These are phyloP conservation scores for Pichia californica DNA, from an alignment of 805 yeast genomes.

Conservation along the genomic window DNA sequence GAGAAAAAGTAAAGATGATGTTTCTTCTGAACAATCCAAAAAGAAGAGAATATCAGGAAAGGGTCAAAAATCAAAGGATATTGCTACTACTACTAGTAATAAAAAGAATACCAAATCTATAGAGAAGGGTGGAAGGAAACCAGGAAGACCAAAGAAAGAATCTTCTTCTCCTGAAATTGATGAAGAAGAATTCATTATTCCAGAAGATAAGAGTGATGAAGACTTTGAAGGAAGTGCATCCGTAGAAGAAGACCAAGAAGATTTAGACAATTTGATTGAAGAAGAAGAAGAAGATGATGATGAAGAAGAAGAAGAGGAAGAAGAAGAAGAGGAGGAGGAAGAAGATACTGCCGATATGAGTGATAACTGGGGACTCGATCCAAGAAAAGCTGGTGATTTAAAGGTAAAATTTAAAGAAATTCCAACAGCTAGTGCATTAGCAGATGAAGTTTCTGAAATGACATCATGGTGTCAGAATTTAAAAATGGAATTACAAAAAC, in stretches of 20 bases:
- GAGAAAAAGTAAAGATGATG: constrained; percentile 15
- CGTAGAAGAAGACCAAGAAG: constrained; percentile 3
- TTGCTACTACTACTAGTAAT: too few relatives aligned
- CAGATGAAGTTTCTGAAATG: constrained; percentile 18
- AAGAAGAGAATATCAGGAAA: too few relatives aligned
- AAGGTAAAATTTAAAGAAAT: constrained; percentile 14
- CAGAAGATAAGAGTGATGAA: constrained; percentile 12
- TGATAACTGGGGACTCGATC: constrained; percentile 23
- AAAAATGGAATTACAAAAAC: constrained; percentile 21
- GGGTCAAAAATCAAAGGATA: constrained; percentile 7
- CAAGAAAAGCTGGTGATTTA: constrained; percentile 15
- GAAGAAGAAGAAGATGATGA: constrained; percentile 8
- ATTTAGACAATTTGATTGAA: constrained; percentile 3
- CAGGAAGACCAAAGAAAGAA: constrained; percentile 3
- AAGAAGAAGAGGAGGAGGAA: constrained; percentile 6
- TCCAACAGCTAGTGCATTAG: constrained; percentile 19
- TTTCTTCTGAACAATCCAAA: too few relatives aligned
- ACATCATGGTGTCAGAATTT: constrained; percentile 19
- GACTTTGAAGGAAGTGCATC: constrained; percentile 1
- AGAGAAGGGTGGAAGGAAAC: constrained; percentile 1
- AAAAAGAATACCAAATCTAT: constrained; percentile 5
- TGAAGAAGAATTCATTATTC: constrained; percentile 8
- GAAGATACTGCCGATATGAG: too few relatives aligned
- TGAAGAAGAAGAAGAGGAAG: neutral
- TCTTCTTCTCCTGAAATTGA: neutral